Base-by-base conservation (phyloP, 1,139 yeast genomes). In the Saccharomyces hybrid region DNA sequence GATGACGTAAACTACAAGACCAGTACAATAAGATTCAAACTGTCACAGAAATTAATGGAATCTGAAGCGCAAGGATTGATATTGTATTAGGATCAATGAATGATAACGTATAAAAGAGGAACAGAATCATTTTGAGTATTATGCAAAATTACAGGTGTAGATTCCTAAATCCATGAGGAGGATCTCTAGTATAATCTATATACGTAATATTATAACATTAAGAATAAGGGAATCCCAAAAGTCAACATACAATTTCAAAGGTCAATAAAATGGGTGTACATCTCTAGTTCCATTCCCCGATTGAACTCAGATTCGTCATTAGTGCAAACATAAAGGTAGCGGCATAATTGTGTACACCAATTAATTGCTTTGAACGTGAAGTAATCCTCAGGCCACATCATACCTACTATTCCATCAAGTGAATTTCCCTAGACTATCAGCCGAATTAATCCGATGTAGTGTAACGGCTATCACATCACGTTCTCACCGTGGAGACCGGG, bases 391-490 rank as follows among this genome's bases (percentile, higher is more conserved):
- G n/a, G 34, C 34, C 6, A 11, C 6, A 29, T 29, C n/a, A 2
- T 29, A 29, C n/a, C 14, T 29, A 29, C n/a, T 29, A 31, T 31
- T 31, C 34, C 34, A 31, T 31, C 34, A 2, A 31, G 6, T 31
- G 3, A 31, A 12, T 31, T 31, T 31, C 34, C 14, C 34, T 31
- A 31, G 34, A 31, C 34, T 31, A 31, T 31, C 34, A 31, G 34
- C 34, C 34, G 34, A 14, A 47, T 14, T 21, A 7, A 57, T 68
- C 71, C 71, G 70, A 68, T 66, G 69, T 68, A 68, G 71, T 68
- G 72, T 68, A 68, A 69, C 69, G 72, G 72, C 71, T 68, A 68
- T 67, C 72, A 68, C 71, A 66, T 67, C 65, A 67, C 72, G 69
- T 68, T 69, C 70, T 70, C 72, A 69, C 71, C 71, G 72, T 66